Evolutionary conservation across 1,139 yeast genomes (phyloP).

Genomic region (Candida neerlandica): DNA sequence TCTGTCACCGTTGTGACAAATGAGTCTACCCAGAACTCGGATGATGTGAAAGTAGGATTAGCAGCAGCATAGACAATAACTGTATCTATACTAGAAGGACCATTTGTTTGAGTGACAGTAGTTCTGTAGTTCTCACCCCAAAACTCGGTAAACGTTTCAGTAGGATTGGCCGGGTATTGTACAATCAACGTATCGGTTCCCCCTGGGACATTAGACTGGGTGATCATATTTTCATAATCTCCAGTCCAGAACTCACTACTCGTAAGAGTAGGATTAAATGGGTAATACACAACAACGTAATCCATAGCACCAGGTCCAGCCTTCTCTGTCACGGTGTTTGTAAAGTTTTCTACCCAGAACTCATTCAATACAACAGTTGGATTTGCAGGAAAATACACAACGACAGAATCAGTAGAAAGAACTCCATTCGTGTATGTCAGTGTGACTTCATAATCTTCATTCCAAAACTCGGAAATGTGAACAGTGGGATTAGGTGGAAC

Average conservation of each 20-base stretch:
- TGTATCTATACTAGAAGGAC: conserved; percentile 14
- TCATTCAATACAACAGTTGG: conserved; percentile 16
- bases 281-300: conserved; percentile 22
- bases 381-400: conserved; percentile 13
- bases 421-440: conserved; percentile 10
- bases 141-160: no score
- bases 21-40: conserved; percentile 3
- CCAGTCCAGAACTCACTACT: conserved; percentile 16
- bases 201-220: background rate
- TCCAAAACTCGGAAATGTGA: conserved; percentile 10
- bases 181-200: conserved; percentile 15
- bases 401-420: conserved; percentile 20
- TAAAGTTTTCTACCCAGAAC: background rate
- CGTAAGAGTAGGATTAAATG: conserved; percentile 17
- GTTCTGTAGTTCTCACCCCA: conserved; percentile 7
- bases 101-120: conserved; percentile 12
- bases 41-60: conserved; percentile 12
- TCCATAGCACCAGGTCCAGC: conserved; percentile 17
- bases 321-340: background rate
- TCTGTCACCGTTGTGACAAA: background rate
- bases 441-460: conserved; percentile 14
- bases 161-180: conserved; percentile 15
- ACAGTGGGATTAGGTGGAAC: conserved; percentile 18
- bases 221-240: background rate
- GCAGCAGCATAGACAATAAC: conserved; percentile 21